Conservation (phyloP, 1,284 basidiomycete genomes). For the Tranzscheliella williamsii region DNA sequence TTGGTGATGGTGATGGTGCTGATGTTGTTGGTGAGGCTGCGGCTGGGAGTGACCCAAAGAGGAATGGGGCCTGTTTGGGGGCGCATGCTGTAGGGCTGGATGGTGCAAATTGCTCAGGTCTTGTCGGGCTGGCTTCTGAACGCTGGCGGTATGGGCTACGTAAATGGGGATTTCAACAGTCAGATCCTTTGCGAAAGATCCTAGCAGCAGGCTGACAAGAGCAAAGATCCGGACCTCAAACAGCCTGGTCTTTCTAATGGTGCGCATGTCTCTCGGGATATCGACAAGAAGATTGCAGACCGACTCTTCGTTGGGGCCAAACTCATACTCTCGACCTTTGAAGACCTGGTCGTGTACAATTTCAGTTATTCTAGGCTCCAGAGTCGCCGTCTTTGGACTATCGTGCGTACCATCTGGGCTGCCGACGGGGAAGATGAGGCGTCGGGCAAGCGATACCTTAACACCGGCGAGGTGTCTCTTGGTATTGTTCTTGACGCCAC, state of each 20-base stretch:
- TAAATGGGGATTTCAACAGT: slow-evolving; percentile 50
- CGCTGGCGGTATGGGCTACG: slow-evolving; percentile 46
- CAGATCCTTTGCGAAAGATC: slow-evolving; percentile 54
- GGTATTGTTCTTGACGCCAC: slow-evolving; percentile 54
- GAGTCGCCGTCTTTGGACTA: slow-evolving; percentile 25
- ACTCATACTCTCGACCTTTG: slow-evolving; percentile 53
- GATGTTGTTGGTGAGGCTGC: slow-evolving; percentile 1
- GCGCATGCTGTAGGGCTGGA: slow-evolving; percentile 3
- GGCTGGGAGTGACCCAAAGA: slow-evolving; percentile 20
- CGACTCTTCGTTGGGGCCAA: slow-evolving; percentile 40
- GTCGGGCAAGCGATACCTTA: slow-evolving; percentile 43
- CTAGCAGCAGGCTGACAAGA: slow-evolving; percentile 43
- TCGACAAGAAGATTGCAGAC: slow-evolving; percentile 48
- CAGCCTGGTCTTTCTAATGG: slow-evolving; percentile 49
- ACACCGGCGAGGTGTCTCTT: slow-evolving; percentile 49
- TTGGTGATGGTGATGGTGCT: slow-evolving; percentile 6
- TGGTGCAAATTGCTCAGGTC: slow-evolving; percentile 5
- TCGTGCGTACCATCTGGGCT: slow-evolving; percentile 35
- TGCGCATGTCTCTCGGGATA: slow-evolving; percentile 44
- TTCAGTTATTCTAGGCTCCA: slow-evolving; percentile 53
- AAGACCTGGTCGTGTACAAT: slow-evolving; percentile 46
- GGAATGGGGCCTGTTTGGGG: slow-evolving; percentile 26
- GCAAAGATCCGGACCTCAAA: slow-evolving; percentile 48
- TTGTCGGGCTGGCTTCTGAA: slow-evolving; percentile 13
- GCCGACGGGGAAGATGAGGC: slow-evolving; percentile 49